Evolutionary conservation across 768 basidiomycete genomes (phyloP).

Genomic region (Heimioporus sp.): DNA sequence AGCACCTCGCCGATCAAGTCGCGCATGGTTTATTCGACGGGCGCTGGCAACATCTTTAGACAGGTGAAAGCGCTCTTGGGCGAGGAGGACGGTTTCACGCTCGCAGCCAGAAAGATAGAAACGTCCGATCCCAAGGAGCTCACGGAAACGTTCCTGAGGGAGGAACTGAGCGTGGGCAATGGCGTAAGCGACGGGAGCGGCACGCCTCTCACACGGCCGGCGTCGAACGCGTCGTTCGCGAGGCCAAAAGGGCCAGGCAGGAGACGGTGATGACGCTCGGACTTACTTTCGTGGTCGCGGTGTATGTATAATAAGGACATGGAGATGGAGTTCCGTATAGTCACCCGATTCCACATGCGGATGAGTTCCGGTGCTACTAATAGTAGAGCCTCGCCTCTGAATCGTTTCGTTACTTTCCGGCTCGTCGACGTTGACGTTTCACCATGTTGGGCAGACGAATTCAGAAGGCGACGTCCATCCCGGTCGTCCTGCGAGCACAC

Average conservation of each 20-base stretch:
- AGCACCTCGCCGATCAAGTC: constrained; percentile 82
- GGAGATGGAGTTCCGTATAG: too few relatives aligned
- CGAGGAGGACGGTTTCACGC: constrained; percentile 37
- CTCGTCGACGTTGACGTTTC: constrained; percentile 1
- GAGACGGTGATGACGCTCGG: constrained; percentile 34
- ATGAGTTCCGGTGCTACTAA: too few relatives aligned
- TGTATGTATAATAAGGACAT: too few relatives aligned
- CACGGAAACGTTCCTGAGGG: constrained; percentile 56
- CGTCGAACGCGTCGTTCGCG: constrained; percentile 53
- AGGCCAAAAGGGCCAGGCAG: constrained; percentile 68
- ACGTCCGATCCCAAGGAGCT: constrained; percentile 80
- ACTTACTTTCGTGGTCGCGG: too few relatives aligned
- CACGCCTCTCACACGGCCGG: constrained; percentile 13
- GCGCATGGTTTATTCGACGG: constrained; percentile 88
- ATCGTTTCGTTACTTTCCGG: background rate
- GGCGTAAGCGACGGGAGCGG: constrained; percentile 1
- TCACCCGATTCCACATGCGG: too few relatives aligned
- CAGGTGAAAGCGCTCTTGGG: constrained; percentile 52
- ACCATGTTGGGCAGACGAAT: constrained; percentile 22
- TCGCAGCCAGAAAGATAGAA: constrained; percentile 69
- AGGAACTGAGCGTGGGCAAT: constrained; percentile 47
- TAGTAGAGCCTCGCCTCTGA: too few relatives aligned
- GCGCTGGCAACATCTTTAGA: constrained; percentile 53
- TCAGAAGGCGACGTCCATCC: constrained; percentile 12
- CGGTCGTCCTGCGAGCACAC: constrained; percentile 18